Evolutionary conservation across 106 monocot species (phyloP).

Genomic region (Chionographis japonica): DNA sequence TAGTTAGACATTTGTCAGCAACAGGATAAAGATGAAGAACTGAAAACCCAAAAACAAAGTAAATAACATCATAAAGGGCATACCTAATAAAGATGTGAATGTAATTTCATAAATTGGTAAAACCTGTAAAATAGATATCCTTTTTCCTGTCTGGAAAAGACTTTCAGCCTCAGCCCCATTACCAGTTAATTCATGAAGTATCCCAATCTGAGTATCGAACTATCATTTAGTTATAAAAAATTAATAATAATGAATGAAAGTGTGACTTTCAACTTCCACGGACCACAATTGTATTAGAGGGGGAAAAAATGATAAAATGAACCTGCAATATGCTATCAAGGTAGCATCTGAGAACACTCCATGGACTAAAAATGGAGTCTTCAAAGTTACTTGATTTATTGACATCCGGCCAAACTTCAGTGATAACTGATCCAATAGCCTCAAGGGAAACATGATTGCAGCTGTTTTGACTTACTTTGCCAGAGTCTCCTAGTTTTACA

Average conservation of each 20-base stretch:
- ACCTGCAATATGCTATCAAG: constrained; percentile 94
- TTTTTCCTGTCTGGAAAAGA: constrained; percentile 57
- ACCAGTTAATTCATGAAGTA: constrained; percentile 62
- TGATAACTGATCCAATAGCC: constrained; percentile 33
- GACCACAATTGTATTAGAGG: neutral
- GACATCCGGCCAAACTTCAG: constrained; percentile 48
- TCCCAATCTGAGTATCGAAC: constrained; percentile 43
- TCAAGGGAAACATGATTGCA: constrained; percentile 28
- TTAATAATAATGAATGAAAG: neutral
- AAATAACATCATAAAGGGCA: neutral
- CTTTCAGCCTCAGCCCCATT: constrained; percentile 63
- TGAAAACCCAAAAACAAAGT: neutral
- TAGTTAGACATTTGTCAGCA: neutral
- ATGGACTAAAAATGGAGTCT: constrained; percentile 54
- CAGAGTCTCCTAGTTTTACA: neutral
- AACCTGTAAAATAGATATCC: constrained; percentile 41
- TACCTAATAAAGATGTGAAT: constrained; percentile 67
- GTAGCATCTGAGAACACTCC: constrained; percentile 64
- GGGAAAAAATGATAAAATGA: neutral
- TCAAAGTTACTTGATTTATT: constrained; percentile 7
- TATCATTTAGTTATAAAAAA: neutral
- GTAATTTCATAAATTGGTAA: constrained; percentile 43
- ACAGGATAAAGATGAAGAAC: neutral
- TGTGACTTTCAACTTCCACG: too few relatives aligned
- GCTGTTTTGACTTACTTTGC: constrained; percentile 1